Evolutionary conservation across 2,329 filamentous ascomycete genomes (phyloP).

Genomic region (Aureobasidium sp.): DNA sequence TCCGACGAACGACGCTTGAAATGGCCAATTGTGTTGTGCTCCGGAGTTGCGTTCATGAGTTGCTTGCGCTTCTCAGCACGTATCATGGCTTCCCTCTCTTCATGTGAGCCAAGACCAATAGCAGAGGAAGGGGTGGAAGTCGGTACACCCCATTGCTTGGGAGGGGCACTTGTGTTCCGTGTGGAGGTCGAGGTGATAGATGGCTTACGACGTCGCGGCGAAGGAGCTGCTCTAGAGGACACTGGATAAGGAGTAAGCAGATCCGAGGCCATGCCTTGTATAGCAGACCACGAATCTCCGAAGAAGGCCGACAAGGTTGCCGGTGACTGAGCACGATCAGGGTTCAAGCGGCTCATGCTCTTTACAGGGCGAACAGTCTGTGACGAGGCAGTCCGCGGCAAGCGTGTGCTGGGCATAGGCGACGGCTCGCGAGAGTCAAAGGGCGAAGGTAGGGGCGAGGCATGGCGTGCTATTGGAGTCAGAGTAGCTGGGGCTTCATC

Average conservation of each 20-base stretch:
- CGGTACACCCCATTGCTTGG: conserved; percentile 43
- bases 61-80: conserved; percentile 45
- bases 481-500: conserved; percentile 34
- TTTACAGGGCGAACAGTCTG: not conserved
- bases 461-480: conserved; percentile 28
- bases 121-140: conserved; percentile 28
- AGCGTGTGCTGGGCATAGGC: conserved; percentile 28
- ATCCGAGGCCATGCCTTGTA: conserved; percentile 44
- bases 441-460: conserved; percentile 33
- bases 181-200: conserved; percentile 25
- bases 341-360: not conserved
- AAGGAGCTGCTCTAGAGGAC: conserved; percentile 4
- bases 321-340: not conserved
- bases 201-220: conserved; percentile 9
- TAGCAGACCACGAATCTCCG: conserved; percentile 42
- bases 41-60: conserved; percentile 32
- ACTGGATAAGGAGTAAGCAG: conserved; percentile 26
- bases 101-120: conserved; percentile 37
- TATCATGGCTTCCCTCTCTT: conserved; percentile 40
- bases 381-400: conserved; percentile 16
- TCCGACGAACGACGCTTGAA: conserved; percentile 64
- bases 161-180: conserved; percentile 30
- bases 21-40: conserved; percentile 40
- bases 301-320: conserved; percentile 37
- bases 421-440: conserved; percentile 28